Conservation (phyloP, 1,139 yeast species). For the Ogataea hybrid region DNA sequence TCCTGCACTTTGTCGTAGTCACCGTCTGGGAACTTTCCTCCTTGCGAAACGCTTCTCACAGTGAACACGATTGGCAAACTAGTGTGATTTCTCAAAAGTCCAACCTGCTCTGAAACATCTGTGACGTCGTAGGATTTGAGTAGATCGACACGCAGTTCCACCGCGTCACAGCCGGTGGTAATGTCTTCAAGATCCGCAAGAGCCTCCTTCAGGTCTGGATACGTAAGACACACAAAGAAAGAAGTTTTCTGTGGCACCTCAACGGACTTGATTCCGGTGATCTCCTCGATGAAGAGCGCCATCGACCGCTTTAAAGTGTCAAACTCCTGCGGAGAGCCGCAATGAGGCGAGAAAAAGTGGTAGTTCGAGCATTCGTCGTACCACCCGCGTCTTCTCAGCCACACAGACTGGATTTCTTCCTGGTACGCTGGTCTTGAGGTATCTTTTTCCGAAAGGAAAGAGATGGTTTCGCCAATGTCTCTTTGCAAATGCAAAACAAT, state of each 20-base stretch:
- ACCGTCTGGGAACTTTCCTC: conserved; percentile 72
- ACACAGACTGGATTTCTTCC: conserved; percentile 77
- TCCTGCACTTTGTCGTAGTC: conserved; percentile 46
- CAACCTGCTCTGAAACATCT: conserved; percentile 74
- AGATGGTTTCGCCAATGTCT: conserved; percentile 75
- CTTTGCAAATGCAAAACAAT: conserved; percentile 90
- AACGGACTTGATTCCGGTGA: conserved; percentile 55
- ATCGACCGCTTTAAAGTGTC: conserved; percentile 58
- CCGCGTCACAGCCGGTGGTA: conserved; percentile 71
- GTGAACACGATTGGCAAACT: conserved; percentile 80
- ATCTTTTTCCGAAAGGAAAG: conserved; percentile 67
- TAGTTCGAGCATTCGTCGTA: conserved; percentile 80
- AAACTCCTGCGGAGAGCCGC: conserved; percentile 55
- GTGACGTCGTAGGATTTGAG: conserved; percentile 48
- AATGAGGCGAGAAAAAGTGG: conserved; percentile 75
- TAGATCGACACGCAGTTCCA: conserved; percentile 79
- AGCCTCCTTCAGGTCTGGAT: conserved; percentile 49
- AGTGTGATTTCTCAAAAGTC: conserved; percentile 61
- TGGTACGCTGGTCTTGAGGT: conserved; percentile 84
- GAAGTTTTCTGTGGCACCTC: conserved; percentile 56
- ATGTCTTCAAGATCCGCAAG: conserved; percentile 48
- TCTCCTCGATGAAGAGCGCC: conserved; percentile 52
- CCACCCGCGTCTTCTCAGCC: conserved; percentile 79
- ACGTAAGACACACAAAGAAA: conserved; percentile 71
- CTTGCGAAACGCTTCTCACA: conserved; percentile 73